phyloP scores from a whole-genome alignment of 2,329 filamentous ascomycete genomes.

The Colletotrichum liriopes region DNA sequence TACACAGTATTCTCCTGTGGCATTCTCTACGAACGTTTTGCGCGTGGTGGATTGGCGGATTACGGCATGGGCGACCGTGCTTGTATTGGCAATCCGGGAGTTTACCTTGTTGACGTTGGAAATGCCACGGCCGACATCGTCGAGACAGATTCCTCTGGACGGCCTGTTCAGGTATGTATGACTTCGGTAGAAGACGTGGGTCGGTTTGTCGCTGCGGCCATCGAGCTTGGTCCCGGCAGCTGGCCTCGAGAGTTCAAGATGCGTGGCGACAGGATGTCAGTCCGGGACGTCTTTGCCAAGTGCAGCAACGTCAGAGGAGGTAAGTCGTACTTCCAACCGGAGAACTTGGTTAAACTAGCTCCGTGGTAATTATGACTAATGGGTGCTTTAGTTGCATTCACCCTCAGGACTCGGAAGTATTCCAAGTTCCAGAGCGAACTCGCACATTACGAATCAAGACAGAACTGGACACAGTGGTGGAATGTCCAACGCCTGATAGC shows the following conservation, averaged over 20 bases:
- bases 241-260: conserved; percentile 82
- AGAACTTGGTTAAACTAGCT: background rate
- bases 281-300: conserved; percentile 70
- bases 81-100: conserved; percentile 70
- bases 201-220: conserved; percentile 78
- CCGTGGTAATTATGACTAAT: background rate
- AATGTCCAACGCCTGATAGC: conserved; percentile 76
- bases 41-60: conserved; percentile 74
- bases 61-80: conserved; percentile 72
- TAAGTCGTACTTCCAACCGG: conserved; percentile 48
- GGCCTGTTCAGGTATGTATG: conserved; percentile 72
- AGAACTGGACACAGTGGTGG: conserved; percentile 64
- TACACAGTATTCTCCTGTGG: conserved; percentile 83
- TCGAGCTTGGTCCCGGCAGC: conserved; percentile 71
- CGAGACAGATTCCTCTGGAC: conserved; percentile 65
- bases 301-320: conserved; percentile 66
- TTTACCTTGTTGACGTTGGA: conserved; percentile 77
- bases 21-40: conserved; percentile 83
- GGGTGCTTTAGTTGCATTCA: conserved; percentile 56
- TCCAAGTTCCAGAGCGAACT: conserved; percentile 59
- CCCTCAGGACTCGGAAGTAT: conserved; percentile 56
- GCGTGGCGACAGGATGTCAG: conserved; percentile 75
- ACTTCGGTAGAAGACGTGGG: conserved; percentile 80
- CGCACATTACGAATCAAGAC: conserved; percentile 60
- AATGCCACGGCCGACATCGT: conserved; percentile 73